Evolutionary conservation across 495 filamentous ascomycete species (phyloP), one percentile per base, ranked within the genome.

Genomic region (Hypoxylon lienhwacheense): DNA sequence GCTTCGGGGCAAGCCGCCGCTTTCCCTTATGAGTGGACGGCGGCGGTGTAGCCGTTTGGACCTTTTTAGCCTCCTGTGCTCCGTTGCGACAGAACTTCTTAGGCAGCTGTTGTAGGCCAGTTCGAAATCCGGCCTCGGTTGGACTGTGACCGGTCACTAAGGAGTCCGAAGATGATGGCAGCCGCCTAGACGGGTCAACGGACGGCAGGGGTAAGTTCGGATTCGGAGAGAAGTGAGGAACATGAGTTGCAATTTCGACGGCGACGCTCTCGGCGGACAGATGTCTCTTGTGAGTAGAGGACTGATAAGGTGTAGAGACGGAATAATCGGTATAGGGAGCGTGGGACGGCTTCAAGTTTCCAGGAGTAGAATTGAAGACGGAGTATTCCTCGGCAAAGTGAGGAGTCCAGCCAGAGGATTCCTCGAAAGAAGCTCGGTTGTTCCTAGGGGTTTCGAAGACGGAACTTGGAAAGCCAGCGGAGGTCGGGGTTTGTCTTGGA

Each of bases 401-500:
- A 54, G 78, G 78, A 7, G 78, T 80, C 75, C 77, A 80, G 48
- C 75, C 69, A 54, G 66, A 70, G 21, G 71, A 66, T 29, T 77
- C 73, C 60, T 78, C 77, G 47, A 77, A 77, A 28, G 65, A 67
- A 40, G 64, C 71, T 47, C 68, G 68, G 56, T 68, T 72, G 42
- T 64, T 65, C 65, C 84, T 86, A 14, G 86, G 85, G 10, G 86
- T 89, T 51, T 84, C 80, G 66, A 89, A 86, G 45, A 80, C 71
- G 28, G 78, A 74, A 59, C 77, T 82, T 59, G 81, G 81, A 36
- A 88, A 85, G 28, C 74, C 70, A 47, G 78, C 65, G 36, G 85
- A 85, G 17, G 78, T 87, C 54, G 87, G 86, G 32, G 86, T 90
- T 70, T 81, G 84, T 64, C 83, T 86, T 16, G 87, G 87, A 48